Conservation (phyloP, 1,284 basidiomycete genomes). For the Phellopilus nigrolimitatus region DNA sequence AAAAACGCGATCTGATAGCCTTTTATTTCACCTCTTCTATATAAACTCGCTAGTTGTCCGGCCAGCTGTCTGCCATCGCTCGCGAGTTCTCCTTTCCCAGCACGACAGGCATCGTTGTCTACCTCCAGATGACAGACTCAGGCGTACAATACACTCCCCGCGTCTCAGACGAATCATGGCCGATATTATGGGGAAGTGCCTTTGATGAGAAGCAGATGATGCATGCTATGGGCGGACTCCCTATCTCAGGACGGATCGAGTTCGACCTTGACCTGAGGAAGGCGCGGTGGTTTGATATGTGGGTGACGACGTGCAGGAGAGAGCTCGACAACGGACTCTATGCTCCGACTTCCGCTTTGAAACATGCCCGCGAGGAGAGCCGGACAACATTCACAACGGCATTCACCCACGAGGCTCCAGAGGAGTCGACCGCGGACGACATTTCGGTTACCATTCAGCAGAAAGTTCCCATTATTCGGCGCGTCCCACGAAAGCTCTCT, state of each 20-base stretch:
- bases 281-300: constrained; percentile 69
- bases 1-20: neutral
- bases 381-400: constrained; percentile 45
- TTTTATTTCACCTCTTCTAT: constrained; percentile 7
- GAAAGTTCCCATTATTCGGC: constrained; percentile 29
- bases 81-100: constrained; percentile 78
- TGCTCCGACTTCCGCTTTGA: constrained; percentile 35
- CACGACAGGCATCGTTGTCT: constrained; percentile 66
- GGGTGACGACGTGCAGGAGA: constrained; percentile 50
- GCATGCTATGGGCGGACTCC: constrained; percentile 36
- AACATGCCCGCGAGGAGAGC: constrained; percentile 52
- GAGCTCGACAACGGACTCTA: constrained; percentile 42
- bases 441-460: constrained; percentile 29
- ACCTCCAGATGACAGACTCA: constrained; percentile 54
- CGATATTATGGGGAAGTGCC: constrained; percentile 57
- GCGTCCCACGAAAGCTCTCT: constrained; percentile 61
- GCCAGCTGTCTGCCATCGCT: constrained; percentile 69
- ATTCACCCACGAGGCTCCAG: constrained; percentile 38
- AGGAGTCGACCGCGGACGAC: constrained; percentile 36
- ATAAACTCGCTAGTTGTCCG: constrained; percentile 52
- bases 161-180: constrained; percentile 75
- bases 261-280: constrained; percentile 71
- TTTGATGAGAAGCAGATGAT: constrained; percentile 43
- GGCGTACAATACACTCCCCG: constrained; percentile 52
- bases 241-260: constrained; percentile 67